A percentile compares a stretch with the other conserved stretches of the same genome.
These are phyloP conservation scores for Wickerhamiella cacticola DNA, from an alignment of 805 yeast species.

Conservation along the genomic window DNA sequence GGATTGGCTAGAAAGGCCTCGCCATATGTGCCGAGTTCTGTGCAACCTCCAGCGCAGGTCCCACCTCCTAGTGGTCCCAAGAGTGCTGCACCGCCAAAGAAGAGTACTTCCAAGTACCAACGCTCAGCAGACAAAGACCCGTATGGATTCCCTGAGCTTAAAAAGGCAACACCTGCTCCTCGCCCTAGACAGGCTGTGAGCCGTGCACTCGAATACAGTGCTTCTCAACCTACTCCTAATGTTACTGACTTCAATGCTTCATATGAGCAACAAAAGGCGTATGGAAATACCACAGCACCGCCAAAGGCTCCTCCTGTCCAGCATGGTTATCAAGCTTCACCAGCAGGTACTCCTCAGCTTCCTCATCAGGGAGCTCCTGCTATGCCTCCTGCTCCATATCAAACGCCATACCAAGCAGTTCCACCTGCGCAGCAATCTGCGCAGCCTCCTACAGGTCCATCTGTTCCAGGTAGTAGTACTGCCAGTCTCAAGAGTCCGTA, in stretches of 20 bases:
- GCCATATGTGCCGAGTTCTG: background rate
- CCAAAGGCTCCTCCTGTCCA: background rate
- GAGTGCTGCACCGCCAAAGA: background rate
- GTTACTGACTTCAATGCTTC: constrained; percentile 10
- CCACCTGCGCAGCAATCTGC: background rate
- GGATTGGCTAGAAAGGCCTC: background rate
- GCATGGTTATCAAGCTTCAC: background rate
- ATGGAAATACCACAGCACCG: too few relatives aligned
- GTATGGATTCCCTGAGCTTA: constrained; percentile 7
- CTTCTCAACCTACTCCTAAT: background rate
- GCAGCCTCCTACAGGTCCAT: background rate
- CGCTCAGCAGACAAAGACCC: constrained; percentile 5
- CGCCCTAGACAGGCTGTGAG: background rate
- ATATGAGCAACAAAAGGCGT: constrained; percentile 1
- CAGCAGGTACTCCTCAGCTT: background rate
- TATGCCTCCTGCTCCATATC: background rate
- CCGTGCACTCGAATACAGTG: background rate
- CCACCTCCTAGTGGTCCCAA: background rate
- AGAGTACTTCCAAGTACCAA: background rate
- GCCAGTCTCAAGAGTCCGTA: background rate
- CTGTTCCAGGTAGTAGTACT: background rate
- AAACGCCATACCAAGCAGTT: background rate
- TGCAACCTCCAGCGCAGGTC: background rate
- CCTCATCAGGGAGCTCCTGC: background rate
- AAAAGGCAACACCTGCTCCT: constrained; percentile 1